Evolutionary conservation across 441 rosid genomes (phyloP), one percentile per base, ranked within the genome.

Genomic region (Gossypium davidsonii): DNA sequence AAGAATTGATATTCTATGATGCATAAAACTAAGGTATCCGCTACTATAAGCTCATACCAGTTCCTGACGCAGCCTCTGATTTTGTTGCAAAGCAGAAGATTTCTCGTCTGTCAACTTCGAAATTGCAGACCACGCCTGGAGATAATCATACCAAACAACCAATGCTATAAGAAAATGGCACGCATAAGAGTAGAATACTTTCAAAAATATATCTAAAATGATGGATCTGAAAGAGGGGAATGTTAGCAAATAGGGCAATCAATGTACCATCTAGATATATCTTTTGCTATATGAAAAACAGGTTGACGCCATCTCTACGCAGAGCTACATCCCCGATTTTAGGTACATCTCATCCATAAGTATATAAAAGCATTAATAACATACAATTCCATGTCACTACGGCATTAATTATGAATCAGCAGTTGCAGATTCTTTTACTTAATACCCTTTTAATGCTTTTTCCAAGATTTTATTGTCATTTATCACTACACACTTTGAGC

Each of bases 81-180:
- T 87, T 82, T 83, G 88, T 67, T 84, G 84, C 63, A 84, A 72
- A 52, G 93, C 92, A 69, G 73, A 71, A 73, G 83, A 59, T 83
- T 87, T 94, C 87, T 94, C 96, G n/a, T 88, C 93, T 0, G 91
- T 91, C 85, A 94, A 78, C 78, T 80, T 89, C n/a, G 87, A 86
- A 62, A 94, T 88, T 71, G 79, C 34, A 12, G 88, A 79, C 85
- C 81, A 81, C 28, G 77, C 80, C 91, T 88, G 82, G 58, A 26
- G 70, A 76, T 12, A 59, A 44, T 75, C 23, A 60, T 48, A 26
- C 46, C 67, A 71, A 57, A 63, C 67, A 63, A 46, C 28, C 48
- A 28, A 51, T 28, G 15, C 14, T 18, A 10, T 52, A 68, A 51
- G 46, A 49, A n/a, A 65, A 67, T 3, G 71, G 15, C 23, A 49